phyloP scores from a whole-genome alignment of 768 basidiomycete genomes.

The Pleurotus cornucopiae region DNA sequence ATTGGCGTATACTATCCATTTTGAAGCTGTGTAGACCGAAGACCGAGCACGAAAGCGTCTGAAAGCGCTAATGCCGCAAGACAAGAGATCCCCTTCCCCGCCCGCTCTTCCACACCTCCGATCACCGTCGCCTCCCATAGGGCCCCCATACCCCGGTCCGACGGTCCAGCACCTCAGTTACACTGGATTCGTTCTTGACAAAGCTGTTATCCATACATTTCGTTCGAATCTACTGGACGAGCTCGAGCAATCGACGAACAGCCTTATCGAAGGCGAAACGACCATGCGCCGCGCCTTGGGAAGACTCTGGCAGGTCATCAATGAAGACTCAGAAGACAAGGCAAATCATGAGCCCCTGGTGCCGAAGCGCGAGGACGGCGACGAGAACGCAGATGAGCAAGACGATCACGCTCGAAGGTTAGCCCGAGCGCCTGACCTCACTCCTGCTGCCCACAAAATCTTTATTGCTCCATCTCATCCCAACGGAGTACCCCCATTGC shows the following conservation, averaged over 20 bases:
- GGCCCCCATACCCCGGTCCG: slow-evolving; percentile 72
- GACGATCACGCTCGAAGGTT: slow-evolving; percentile 38
- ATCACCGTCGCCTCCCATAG: slow-evolving; percentile 71
- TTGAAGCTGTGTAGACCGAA: slow-evolving; percentile 52
- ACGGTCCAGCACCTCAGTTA: slow-evolving; percentile 67
- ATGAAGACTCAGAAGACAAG: slow-evolving; percentile 54
- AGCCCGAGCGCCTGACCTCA: slow-evolving; percentile 62
- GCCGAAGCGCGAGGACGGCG: slow-evolving; percentile 67
- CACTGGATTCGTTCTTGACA: slow-evolving; percentile 84
- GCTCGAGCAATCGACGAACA: slow-evolving; percentile 77
- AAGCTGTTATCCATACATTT: slow-evolving; percentile 79
- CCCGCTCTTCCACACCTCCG: slow-evolving; percentile 73
- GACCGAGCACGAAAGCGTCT: slow-evolving; percentile 81
- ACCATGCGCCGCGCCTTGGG: slow-evolving; percentile 71
- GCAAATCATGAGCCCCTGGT: slow-evolving; percentile 37
- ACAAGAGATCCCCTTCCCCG: slow-evolving; percentile 66
- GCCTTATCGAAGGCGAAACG: slow-evolving; percentile 80
- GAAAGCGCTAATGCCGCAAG: slow-evolving; percentile 58
- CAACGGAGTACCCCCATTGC: slow-evolving; percentile 40
- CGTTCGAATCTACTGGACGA: slow-evolving; percentile 75
- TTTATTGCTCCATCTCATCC: slow-evolving; percentile 50
- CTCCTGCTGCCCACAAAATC: slow-evolving; percentile 60
- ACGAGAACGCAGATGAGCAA: slow-evolving; percentile 44
- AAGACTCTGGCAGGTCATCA: slow-evolving; percentile 76
- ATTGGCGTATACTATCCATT: not conserved